Evolutionary conservation across 2,329 filamentous ascomycete genomes (phyloP).

Genomic region (Colletotrichum chrysophilum): DNA sequence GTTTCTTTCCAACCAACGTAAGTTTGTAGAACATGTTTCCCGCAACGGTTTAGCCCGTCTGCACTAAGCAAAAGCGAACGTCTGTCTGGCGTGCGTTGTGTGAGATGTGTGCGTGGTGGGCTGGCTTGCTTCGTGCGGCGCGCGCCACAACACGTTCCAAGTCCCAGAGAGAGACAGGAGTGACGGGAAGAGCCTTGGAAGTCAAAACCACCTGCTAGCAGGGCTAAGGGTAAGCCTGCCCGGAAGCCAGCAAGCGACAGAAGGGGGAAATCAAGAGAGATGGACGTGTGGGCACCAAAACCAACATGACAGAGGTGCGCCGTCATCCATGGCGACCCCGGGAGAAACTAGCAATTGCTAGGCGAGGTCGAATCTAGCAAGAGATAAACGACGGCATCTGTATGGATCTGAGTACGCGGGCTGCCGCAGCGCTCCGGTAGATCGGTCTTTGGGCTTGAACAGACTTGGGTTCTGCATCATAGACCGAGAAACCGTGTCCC

Average conservation of each 20-base stretch:
- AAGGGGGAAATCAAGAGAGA: neutral
- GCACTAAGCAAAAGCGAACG: neutral
- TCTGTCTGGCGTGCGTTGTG: neutral
- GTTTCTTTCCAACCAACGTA: neutral
- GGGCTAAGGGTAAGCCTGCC: neutral
- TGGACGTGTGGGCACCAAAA: neutral
- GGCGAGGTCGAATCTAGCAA: neutral
- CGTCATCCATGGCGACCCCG: constrained; percentile 1
- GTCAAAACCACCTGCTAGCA: neutral
- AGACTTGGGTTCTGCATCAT: neutral
- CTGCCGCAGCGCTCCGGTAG: neutral
- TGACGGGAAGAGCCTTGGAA: neutral
- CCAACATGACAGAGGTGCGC: neutral
- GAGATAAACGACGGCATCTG: neutral
- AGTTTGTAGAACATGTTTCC: neutral
- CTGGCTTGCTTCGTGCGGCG: neutral
- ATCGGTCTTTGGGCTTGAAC: neutral
- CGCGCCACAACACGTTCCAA: neutral
- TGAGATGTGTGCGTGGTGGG: neutral
- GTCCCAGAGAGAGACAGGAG: neutral
- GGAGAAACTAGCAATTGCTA: neutral
- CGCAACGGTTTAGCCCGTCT: neutral
- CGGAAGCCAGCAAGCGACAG: neutral
- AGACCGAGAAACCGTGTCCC: neutral
- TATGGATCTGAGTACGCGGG: constrained; percentile 3